A percentile compares a stretch with the other conserved stretches of the same genome.
Conservation (phyloP, 2,329 filamentous ascomycete species). For the Curvularia verruculosa region DNA sequence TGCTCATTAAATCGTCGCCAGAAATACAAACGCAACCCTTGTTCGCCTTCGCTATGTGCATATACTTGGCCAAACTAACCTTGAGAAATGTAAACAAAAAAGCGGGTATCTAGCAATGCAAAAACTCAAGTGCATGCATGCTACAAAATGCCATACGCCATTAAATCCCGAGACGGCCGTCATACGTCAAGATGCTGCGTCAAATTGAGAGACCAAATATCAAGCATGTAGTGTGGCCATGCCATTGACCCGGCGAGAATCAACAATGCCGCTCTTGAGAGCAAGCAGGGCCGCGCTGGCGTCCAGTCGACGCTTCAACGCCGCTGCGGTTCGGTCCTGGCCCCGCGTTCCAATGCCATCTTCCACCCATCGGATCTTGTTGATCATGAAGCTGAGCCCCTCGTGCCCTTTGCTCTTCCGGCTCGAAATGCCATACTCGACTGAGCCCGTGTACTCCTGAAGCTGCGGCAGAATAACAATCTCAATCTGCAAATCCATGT, state of each 20-base stretch:
- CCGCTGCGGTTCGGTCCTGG: constrained; percentile 47
- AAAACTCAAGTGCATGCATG: constrained; percentile 30
- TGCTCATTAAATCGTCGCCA: constrained; percentile 10
- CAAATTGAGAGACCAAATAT: constrained; percentile 11
- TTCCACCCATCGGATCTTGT: constrained; percentile 82
- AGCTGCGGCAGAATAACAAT: constrained; percentile 81
- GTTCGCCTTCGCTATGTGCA: constrained; percentile 16
- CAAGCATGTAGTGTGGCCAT: constrained; percentile 39
- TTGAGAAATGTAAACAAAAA: constrained; percentile 27
- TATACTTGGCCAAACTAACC: constrained; percentile 16
- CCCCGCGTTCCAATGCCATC: constrained; percentile 62
- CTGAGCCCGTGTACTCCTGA: constrained; percentile 75
- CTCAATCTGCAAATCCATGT: constrained; percentile 85
- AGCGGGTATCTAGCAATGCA: constrained; percentile 52
- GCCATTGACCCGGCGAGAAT: constrained; percentile 30
- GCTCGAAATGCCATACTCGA: constrained; percentile 80
- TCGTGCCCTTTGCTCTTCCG: constrained; percentile 83
- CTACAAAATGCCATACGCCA: constrained; percentile 26
- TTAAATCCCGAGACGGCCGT: constrained; percentile 21
- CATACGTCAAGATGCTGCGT: constrained; percentile 13
- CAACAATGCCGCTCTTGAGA: constrained; percentile 38
- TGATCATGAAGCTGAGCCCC: constrained; percentile 86
- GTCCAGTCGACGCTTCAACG: constrained; percentile 46
- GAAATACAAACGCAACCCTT: constrained; percentile 4
- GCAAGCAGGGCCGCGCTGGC: constrained; percentile 45